Conservation (phyloP, 2,329 filamentous ascomycete species). For the Pseudogymnoascus sp. region DNA sequence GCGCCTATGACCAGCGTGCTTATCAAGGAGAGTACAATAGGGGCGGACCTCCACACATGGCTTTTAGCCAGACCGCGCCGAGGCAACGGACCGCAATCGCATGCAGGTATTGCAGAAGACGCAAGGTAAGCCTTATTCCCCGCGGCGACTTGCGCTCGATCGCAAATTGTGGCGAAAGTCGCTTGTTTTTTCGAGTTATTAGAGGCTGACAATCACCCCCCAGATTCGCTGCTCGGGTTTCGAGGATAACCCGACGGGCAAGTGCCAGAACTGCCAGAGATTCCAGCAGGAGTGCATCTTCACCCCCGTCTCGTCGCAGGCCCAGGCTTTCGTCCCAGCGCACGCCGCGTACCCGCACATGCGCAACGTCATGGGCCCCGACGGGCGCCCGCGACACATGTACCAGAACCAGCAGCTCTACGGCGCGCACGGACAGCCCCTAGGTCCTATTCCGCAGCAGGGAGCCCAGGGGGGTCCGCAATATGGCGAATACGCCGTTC, state of each 20-base stretch:
- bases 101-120: slow-evolving; percentile 49
- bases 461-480: slow-evolving; percentile 13
- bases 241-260: slow-evolving; percentile 61
- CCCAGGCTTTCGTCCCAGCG: slow-evolving; percentile 65
- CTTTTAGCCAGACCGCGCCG: slow-evolving; percentile 40
- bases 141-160: neutral
- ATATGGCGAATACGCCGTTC: slow-evolving; percentile 26
- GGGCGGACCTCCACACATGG: slow-evolving; percentile 22
- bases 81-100: slow-evolving; percentile 52
- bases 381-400: slow-evolving; percentile 26
- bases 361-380: slow-evolving; percentile 32
- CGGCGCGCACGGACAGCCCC: slow-evolving; percentile 33
- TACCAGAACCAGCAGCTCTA: slow-evolving; percentile 25
- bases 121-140: slow-evolving; percentile 39
- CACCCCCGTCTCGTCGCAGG: slow-evolving; percentile 64
- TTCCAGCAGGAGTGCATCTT: slow-evolving; percentile 74
- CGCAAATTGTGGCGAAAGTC: neutral
- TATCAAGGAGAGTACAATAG: slow-evolving; percentile 23
- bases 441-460: slow-evolving; percentile 23
- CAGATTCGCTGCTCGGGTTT: slow-evolving; percentile 72
- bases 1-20: slow-evolving; percentile 21
- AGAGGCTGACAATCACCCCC: slow-evolving; percentile 12
- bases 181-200: neutral
- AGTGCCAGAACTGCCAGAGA: slow-evolving; percentile 62
- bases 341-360: slow-evolving; percentile 55